Evolutionary conservation across 164 flowering plant genomes (phyloP), one percentile per base, ranked within the genome.

Genomic region (Brasenia schreberi): DNA sequence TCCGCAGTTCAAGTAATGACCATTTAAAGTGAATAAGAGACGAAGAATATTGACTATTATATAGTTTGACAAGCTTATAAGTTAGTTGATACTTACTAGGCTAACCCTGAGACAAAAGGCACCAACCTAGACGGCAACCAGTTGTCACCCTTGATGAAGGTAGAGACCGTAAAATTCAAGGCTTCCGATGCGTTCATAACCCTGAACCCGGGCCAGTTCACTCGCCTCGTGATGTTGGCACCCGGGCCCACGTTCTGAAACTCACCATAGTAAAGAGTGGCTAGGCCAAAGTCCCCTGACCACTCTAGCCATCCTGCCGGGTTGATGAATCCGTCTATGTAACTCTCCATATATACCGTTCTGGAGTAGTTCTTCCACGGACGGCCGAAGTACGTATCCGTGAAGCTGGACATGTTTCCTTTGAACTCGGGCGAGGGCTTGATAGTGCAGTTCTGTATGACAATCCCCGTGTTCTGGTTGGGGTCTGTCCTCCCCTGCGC

Each of bases 321-420:
- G 52, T 79, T 52, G 65, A 90, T 62, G 18, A 90, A 61, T 0
- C 74, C 49, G 5, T 75, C 91, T 0, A 93, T 85, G 0, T 43
- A 10, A 0, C 90, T 69, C 74, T 84, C 76, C 91, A 90, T 90
- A 62, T 89, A 65, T 0, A 93, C 77, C 0, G 98, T 91, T 0
- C 87, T 87, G 3, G 98, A 84, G 63, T 59, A 90, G 0, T 73
- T 65, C 70, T 89, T 87, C 98, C 97, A 91, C 0, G 98, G 98
- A 75, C 98, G 59, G 6, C 98, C 97, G 3, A 90, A 75, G 63
- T 83, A 93, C 0, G 90, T 86, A 1, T 63, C 61, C 4, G 84
- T 88, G 0, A 83, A 79, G 7, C 86, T 70, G 0, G 27, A 65
- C 43, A 5, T 63, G 16, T 71, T 86, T 2, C 61, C 18, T 2